Conservation (phyloP, 1,139 yeast species). For the Yamadazyma triangularis region DNA sequence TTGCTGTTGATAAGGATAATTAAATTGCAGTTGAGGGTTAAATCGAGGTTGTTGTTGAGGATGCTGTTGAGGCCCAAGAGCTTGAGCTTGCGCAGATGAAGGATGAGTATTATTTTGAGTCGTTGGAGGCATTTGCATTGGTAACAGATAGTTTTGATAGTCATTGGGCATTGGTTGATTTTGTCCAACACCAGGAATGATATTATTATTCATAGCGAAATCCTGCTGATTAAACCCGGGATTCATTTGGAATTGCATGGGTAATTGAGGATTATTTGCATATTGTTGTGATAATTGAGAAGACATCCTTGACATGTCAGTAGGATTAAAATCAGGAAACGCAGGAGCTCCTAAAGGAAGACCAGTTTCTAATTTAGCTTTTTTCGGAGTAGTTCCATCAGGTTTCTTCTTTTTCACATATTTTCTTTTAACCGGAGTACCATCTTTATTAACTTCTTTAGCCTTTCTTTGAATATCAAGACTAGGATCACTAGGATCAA, state of each 20-base stretch:
- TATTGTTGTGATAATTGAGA: constrained; percentile 13
- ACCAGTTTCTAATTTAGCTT: constrained; percentile 19
- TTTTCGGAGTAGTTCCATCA: constrained; percentile 37
- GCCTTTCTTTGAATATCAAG: constrained; percentile 45
- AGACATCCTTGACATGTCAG: constrained; percentile 12
- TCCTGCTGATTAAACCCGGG: constrained; percentile 23
- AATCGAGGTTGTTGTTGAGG: constrained; percentile 8
- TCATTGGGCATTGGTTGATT: constrained; percentile 12
- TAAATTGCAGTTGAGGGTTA: constrained; percentile 5
- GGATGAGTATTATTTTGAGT: constrained; percentile 13
- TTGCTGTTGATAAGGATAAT: constrained; percentile 15
- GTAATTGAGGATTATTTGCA: constrained; percentile 5
- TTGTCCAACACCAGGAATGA: constrained; percentile 9
- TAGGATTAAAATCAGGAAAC: constrained; percentile 6
- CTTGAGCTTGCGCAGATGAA: no score
- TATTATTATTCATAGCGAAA: constrained; percentile 11
- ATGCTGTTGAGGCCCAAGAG: constrained; percentile 7
- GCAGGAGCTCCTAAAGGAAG: not conserved
- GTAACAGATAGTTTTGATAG: constrained; percentile 27
- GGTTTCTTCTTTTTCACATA: constrained; percentile 37
- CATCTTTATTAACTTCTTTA: constrained; percentile 39
- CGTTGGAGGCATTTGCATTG: constrained; percentile 18
- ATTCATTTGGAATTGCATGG: constrained; percentile 9
- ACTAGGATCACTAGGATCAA: constrained; percentile 45
- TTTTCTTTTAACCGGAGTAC: constrained; percentile 43